These are phyloP conservation scores for Podila minutissima DNA, from an alignment of 192 early-diverging fungal genomes.

Conservation along the genomic window DNA sequence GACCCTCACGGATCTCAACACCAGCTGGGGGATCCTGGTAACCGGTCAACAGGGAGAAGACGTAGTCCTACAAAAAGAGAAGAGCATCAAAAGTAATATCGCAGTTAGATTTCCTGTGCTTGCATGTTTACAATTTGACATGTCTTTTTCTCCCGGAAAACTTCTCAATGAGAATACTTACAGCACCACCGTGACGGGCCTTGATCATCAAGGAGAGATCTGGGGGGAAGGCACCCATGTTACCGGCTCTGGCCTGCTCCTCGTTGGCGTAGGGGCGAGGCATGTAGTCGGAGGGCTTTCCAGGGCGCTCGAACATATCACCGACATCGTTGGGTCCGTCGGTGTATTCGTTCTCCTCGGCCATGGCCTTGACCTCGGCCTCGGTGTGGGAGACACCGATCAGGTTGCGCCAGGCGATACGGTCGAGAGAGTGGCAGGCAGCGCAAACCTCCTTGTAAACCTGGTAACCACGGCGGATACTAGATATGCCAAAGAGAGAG, in stretches of 20 bases:
- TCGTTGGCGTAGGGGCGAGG: slow-evolving; percentile 95
- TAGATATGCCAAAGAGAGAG: slow-evolving; percentile 29
- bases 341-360: slow-evolving; percentile 88
- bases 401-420: slow-evolving; percentile 94
- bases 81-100: background rate
- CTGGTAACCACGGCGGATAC: slow-evolving; percentile 98
- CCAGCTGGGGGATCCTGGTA: slow-evolving; percentile 97
- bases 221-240: slow-evolving; percentile 94
- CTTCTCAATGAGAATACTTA: slow-evolving; percentile 38
- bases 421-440: slow-evolving; percentile 96
- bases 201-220: slow-evolving; percentile 95
- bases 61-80: slow-evolving; percentile 75
- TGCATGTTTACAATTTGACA: no score
- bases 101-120: no score
- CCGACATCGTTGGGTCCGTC: slow-evolving; percentile 95
- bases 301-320: slow-evolving; percentile 92
- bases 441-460: slow-evolving; percentile 99
- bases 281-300: slow-evolving; percentile 93
- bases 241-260: slow-evolving; percentile 95
- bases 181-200: slow-evolving; percentile 93
- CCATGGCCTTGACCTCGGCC: slow-evolving; percentile 94
- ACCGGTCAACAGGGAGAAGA: slow-evolving; percentile 94
- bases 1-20: slow-evolving; percentile 89
- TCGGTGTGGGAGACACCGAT: slow-evolving; percentile 94
- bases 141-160: no score